Evolutionary conservation across 768 basidiomycete species (phyloP).

Genomic region (Leucocoprinus sp.): DNA sequence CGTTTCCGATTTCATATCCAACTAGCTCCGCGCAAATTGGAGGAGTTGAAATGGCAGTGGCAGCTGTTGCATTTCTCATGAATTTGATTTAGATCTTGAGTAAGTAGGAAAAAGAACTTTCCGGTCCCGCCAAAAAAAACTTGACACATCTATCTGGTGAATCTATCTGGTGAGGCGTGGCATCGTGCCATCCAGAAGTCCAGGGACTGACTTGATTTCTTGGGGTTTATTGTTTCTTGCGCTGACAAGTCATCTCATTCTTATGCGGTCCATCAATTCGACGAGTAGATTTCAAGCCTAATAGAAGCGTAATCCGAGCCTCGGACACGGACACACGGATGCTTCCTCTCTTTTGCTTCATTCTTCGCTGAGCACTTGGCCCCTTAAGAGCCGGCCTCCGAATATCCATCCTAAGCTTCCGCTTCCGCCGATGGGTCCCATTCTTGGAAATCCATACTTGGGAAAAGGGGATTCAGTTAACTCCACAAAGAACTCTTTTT

Average conservation of each 20-base stretch:
- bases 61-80: slow-evolving; percentile 4
- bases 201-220: not conserved
- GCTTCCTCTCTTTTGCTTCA: slow-evolving; percentile 2
- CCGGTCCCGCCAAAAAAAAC: not conserved
- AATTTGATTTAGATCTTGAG: slow-evolving; percentile 6
- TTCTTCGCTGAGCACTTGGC: slow-evolving; percentile 1
- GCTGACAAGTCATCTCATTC: not conserved
- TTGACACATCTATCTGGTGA: not conserved
- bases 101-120: not conserved
- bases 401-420: not conserved
- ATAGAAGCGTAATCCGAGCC: slow-evolving; percentile 1
- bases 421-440: slow-evolving; percentile 1
- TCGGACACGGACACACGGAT: slow-evolving; percentile 2
- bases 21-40: not conserved
- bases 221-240: not conserved
- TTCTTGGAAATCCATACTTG: too few species aligned
- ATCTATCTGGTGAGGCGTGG: slow-evolving; percentile 1
- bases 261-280: not conserved
- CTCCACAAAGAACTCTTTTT: not conserved
- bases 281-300: not conserved
- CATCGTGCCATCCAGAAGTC: not conserved
- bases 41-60: not conserved
- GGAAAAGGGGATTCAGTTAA: not conserved
- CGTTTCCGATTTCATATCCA: too few species aligned
- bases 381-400: slow-evolving; percentile 1